These are phyloP conservation scores for Ogataea polymorpha DNA, from an alignment of 805 yeast species.

Conservation along the genomic window DNA sequence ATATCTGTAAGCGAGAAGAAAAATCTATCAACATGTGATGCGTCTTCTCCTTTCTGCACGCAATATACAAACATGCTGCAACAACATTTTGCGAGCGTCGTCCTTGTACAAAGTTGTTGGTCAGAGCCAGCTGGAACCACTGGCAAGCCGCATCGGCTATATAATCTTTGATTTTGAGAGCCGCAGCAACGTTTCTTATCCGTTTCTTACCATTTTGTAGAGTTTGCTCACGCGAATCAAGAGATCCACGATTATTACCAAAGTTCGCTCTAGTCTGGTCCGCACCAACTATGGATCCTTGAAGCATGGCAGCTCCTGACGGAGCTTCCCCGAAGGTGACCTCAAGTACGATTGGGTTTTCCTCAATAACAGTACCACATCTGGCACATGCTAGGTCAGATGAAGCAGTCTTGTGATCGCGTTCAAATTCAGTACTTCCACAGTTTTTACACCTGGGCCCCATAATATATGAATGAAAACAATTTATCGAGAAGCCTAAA, in stretches of 20 bases:
- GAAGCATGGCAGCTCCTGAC: constrained; percentile 92
- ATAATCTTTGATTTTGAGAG: constrained; percentile 76
- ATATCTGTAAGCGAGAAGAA: constrained; percentile 82
- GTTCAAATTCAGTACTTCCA: constrained; percentile 50
- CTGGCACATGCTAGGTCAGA: constrained; percentile 74
- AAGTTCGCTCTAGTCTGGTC: constrained; percentile 76
- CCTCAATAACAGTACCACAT: constrained; percentile 89
- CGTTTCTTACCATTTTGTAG: constrained; percentile 77
- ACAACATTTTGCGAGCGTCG: constrained; percentile 91
- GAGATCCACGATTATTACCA: constrained; percentile 67
- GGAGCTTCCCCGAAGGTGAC: constrained; percentile 91
- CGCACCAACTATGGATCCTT: constrained; percentile 88
- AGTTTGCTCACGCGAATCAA: constrained; percentile 89
- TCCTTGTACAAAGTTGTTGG: constrained; percentile 94
- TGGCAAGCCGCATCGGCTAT: constrained; percentile 83
- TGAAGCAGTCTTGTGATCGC: constrained; percentile 56
- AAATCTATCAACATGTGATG: constrained; percentile 96
- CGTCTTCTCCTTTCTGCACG: constrained; percentile 88
- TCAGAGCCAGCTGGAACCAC: constrained; percentile 85
- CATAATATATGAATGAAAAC: constrained; percentile 10
- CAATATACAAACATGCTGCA: constrained; percentile 91
- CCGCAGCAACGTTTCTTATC: constrained; percentile 75
- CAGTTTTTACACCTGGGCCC: constrained; percentile 37
- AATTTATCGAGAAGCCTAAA: not conserved
- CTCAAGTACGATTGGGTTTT: constrained; percentile 92